Evolutionary conservation across 306 rosid species (phyloP), one percentile per base, ranked within the genome.

Genomic region (Lathyrus tuberosus): DNA sequence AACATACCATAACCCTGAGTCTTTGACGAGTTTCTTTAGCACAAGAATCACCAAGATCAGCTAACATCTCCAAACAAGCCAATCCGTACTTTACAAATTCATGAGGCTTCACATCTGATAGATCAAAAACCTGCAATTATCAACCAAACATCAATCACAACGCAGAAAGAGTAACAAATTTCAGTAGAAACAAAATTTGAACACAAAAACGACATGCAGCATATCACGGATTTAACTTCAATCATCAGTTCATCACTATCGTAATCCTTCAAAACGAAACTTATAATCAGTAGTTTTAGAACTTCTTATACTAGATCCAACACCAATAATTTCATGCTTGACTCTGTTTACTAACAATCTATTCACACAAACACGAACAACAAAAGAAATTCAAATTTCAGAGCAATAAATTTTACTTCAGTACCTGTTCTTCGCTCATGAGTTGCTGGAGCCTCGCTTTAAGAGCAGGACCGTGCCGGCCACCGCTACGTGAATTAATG

Each of bases 381-480:
- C 28, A 9, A n/a, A n/a, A n/a, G 49, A 52, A 61, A 67, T 15
- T 8, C 26, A 54, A 51, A 28, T 12, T 16, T 53, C 2, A 38
- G 44, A 16, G 46, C 24, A 10, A 11, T 38, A 16, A 62, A 59
- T 3, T 8, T 33, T 18, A 22, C 0, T 0, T 10, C 0, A 22
- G 28, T 1, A 90, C 99, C 97, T 95, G 99, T 80, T 91, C 97
- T 64, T 87, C 96, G 13, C 95, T 84, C 76, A 95, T 87, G 67
- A 91, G 71, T 48, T 81, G 83, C 79, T 86, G 91, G 28, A 95
- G 87, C 60, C 97, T 72, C 61, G 83, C 89, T 84, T 91, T 95
- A 42, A 95, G 97, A 71, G 76, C 79, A 4, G 88, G 95, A 3
- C 97, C 97, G 46, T 86, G 91, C 35, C 99, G 87, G 8, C 97